Evolutionary conservation across 2,329 filamentous ascomycete species (phyloP), one percentile per base, ranked within the genome.

Genomic region (Cylindrodendrum hubeiense): DNA sequence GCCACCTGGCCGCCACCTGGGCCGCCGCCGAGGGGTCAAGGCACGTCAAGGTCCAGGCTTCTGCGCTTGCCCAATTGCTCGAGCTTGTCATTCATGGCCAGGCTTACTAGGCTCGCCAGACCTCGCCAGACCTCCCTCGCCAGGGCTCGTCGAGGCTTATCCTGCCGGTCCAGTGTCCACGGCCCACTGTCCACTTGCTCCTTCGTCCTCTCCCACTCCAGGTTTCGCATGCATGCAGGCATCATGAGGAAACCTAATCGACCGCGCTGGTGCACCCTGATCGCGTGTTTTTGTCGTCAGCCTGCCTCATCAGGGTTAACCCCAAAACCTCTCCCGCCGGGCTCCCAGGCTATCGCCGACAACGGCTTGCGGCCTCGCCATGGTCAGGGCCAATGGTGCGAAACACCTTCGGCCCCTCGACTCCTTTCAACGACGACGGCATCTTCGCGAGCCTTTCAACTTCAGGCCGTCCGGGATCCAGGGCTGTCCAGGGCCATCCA

Each of bases 261-360:
- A 65, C 73, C 60, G 60, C 58, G 65, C 61, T 65, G 62, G 69
- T 55, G 66, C 64, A 67, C 65, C 65, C 63, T 37, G 55, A 75
- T 74, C 72, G 72, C 72, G 66, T 75, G 72, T 75, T 75, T 67
- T 66, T 71, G 68, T 71, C 68, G 71, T 71, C 72, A 74, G 70
- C 59, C 37, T 54, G 58, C 69, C 47, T 60, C 57, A 68, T 58
- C 62, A 70, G 65, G 68, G 66, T 62, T 59, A 54, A 66, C 60
- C 37, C 54, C 57, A 66, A 67, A 69, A 34, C 66, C 34, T 34
- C 52, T 50, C 54, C 53, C 59, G 68, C 58, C 47, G 41, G 54
- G 51, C 52, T 66, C 54, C 50, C 59, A 63, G 53, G 22, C 46
- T 65, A 62, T 66, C 57, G 55, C 58, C 59, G 33, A 60, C 64